These are phyloP conservation scores for Halenospora varia DNA, from an alignment of 495 filamentous ascomycete genomes.

Conservation along the genomic window DNA sequence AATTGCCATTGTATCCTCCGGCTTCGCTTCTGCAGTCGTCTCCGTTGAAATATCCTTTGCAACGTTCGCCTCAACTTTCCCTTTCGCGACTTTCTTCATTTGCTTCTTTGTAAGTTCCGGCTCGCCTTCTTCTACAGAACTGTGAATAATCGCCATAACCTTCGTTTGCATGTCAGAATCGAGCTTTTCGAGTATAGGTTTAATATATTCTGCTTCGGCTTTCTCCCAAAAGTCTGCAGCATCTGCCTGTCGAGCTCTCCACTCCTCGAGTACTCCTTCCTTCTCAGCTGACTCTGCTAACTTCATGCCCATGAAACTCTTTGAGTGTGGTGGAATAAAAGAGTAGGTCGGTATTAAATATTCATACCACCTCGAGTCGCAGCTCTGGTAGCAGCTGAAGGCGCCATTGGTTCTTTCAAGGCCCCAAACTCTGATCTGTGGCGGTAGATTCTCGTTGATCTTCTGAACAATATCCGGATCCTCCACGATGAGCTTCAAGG, in stretches of 20 bases:
- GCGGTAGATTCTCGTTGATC: conserved; percentile 79
- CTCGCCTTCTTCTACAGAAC: conserved; percentile 24
- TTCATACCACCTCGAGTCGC: conserved; percentile 93
- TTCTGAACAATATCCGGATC: conserved; percentile 81
- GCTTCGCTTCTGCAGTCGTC: neutral
- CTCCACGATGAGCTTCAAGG: conserved; percentile 91
- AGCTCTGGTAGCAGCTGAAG: conserved; percentile 89
- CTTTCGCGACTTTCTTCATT: conserved; percentile 7
- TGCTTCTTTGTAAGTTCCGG: conserved; percentile 7
- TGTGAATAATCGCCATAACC: conserved; percentile 37
- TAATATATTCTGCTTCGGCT: conserved; percentile 69
- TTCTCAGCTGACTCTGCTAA: conserved; percentile 68
- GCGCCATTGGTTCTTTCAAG: conserved; percentile 76
- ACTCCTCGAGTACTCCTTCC: conserved; percentile 62
- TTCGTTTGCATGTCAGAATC: conserved; percentile 38
- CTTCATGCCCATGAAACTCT: conserved; percentile 76
- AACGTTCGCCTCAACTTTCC: neutral
- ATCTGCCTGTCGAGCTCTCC: conserved; percentile 66
- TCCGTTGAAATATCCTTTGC: neutral
- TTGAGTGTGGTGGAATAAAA: conserved; percentile 87
- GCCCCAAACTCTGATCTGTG: conserved; percentile 93
- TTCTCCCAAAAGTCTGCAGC: conserved; percentile 76
- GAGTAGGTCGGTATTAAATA: conserved; percentile 90
- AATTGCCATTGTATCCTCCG: neutral
- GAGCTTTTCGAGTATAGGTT: conserved; percentile 60